Evolutionary conservation across 208 protist species (phyloP).

Genomic region (Trypanosoma cruzi): DNA sequence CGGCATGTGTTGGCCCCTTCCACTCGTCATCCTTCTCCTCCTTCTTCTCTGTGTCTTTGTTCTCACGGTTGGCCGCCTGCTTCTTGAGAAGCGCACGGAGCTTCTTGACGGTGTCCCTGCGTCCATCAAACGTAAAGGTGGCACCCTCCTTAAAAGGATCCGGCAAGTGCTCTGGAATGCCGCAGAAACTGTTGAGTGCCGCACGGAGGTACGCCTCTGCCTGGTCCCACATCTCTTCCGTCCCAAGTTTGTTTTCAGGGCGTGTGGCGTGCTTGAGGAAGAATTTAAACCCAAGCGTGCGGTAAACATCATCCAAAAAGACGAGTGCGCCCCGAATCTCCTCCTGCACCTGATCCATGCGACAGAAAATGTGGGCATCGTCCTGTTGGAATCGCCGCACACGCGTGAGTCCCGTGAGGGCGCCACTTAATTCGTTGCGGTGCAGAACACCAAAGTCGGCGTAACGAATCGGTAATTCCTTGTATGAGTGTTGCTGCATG

Average conservation of each 20-base stretch:
- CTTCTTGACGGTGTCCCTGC: constrained; percentile 68
- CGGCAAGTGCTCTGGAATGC: constrained; percentile 72
- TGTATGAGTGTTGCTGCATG: constrained; percentile 94
- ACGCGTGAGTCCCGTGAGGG: constrained; percentile 98
- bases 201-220: constrained; percentile 93
- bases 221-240: constrained; percentile 96
- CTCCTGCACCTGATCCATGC: constrained; percentile 94
- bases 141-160: constrained; percentile 68
- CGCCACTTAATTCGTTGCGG: constrained; percentile 98
- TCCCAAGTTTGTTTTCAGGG: constrained; percentile 97
- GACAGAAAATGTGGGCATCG: constrained; percentile 99
- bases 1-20: constrained; percentile 56
- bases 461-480: constrained; percentile 98
- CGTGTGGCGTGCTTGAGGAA: constrained; percentile 97
- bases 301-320: constrained; percentile 98
- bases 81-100: constrained; percentile 70
- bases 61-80: too few species aligned
- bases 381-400: constrained; percentile 99
- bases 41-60: too few species aligned
- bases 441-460: constrained; percentile 99
- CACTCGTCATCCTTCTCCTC: constrained; percentile 44
- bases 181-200: constrained; percentile 93
- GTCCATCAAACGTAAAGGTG: constrained; percentile 77
- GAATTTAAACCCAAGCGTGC: constrained; percentile 97
- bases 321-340: constrained; percentile 93